Evolutionary conservation across 1,139 yeast genomes (phyloP), one percentile per base, ranked within the genome.

Genomic region (Yamadazyma buinensis): DNA sequence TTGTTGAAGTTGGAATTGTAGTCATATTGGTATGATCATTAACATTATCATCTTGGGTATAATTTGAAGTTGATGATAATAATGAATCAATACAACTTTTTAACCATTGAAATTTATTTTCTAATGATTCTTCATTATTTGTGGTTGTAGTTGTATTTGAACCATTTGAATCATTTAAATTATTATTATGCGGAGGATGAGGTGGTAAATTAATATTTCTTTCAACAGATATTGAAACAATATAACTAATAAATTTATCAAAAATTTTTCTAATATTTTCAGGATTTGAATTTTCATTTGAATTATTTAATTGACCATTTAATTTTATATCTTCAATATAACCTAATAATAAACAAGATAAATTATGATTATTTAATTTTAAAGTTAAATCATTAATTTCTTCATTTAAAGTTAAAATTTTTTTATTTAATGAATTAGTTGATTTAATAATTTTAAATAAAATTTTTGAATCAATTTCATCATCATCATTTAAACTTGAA

Each of bases 171-270:
- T 15, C 7, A 17, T 15, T 21, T 17, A 15, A 13, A 25, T 12
- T 18, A 10, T 29, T 15, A 22, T 11, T n/a, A 29, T 12, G 13
- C 0, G 60, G 52, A 4, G 49, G 49, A n/a, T n/a, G n/a, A 7
- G 43, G 42, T 1, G 84, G 84, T 24, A 80, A 54, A 2, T 57
- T 41, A 2, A 77, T 58, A 42, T 62, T 64, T 37, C 67, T 61
- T 42, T 75, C 77, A 4, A 73, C 81, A 0, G 84, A 78, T 8
- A 67, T 50, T 1, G 80, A 68, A 8, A 75, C 80, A 15, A 79
- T 60, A 38, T 74, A 73, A 1, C 80, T 61, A 26, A 77, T 64
- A 17, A 79, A 50, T 21, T 68, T 66, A 33, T 79, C 84, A 35
- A 70, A 54, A 4, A 43, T 34, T 14, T 31, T 30, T 15, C 24